A percentile compares a stretch with the other conserved stretches of the same genome.
These are phyloP conservation scores for Glycine soja DNA, from an alignment of 306 rosid species.

Conservation along the genomic window DNA sequence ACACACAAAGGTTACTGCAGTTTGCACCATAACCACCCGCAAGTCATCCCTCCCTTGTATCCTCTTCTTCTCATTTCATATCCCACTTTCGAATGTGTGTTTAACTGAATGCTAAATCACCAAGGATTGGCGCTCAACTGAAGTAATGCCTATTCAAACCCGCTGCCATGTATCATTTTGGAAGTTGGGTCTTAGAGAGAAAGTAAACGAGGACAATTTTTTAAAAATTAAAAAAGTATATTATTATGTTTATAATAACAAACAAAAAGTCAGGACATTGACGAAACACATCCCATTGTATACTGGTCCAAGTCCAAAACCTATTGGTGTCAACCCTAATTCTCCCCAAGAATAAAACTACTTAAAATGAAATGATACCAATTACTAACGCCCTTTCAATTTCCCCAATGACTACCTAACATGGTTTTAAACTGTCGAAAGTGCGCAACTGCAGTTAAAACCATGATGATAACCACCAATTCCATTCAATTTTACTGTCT, in stretches of 20 bases:
- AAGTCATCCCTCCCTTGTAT: neutral
- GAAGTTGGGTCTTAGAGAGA: neutral
- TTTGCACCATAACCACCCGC: neutral
- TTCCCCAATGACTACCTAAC: neutral
- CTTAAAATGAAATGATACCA: neutral
- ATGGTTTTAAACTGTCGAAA: neutral
- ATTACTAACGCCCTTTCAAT: neutral
- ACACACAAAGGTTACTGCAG: neutral
- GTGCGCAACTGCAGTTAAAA: neutral
- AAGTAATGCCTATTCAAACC: neutral
- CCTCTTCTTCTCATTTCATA: neutral
- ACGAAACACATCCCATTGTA: constrained; percentile 3
- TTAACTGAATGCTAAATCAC: neutral
- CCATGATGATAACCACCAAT: neutral
- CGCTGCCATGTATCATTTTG: neutral
- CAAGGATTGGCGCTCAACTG: neutral
- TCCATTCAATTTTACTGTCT: neutral
- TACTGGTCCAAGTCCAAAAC: neutral
- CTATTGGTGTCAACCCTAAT: neutral
- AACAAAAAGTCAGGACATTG: neutral
- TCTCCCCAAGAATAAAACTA: neutral
- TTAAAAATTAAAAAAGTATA: neutral
- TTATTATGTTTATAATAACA: neutral
- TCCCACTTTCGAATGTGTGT: neutral
- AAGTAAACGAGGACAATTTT: neutral